Base-by-base conservation (phyloP, 2,329 filamentous ascomycete genomes). In the Cladophialophora carrionii region DNA sequence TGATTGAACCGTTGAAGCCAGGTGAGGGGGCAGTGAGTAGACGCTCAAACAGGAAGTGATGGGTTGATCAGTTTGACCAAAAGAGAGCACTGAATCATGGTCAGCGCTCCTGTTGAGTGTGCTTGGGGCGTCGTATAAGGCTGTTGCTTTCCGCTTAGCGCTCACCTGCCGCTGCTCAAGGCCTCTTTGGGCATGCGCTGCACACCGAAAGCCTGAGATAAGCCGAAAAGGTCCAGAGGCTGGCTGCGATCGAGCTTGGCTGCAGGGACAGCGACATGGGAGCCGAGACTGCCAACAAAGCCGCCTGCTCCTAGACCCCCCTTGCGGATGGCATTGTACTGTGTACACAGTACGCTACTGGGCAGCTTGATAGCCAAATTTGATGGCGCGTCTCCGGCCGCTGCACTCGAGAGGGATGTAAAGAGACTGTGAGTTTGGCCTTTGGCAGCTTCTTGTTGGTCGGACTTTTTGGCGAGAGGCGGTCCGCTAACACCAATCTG, bases 401-500 rank as follows among this genome's bases (percentile, higher is more conserved):
- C 52, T 31, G 24, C 14, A 54, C 24, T 34, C 24, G 57, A 46
- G 48, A 31, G 8, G 22, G 31, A 52, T 20, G 46, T 9, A 22
- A 26, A 32, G 41, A 26, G 17, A 32, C 26, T 29, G 34, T 41
- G 43, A 53, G 46, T 49, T 41, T 17, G 29, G 32, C 20, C 57
- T 17, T 52, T 20, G 8, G 9, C 14, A 41, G 43, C 26, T 58
- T 26, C 29, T 46, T n/a, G 57, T 61, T 61, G 58, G 58, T 55
- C 58, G 58, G 58, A 61, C 58, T 61, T 49, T 61, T 34, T 54
- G 34, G 51, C 51, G 58, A 60, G 57, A 37, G 29, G 57, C 57
- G 24, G 22, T 20, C 34, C 22, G 51, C 49, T 34, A 34, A 12
- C 37, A n/a, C 10, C 32, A 41, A 24, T 46, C 26, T 22, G 22